Base-by-base conservation (phyloP, 805 yeast species). In the Starmerella sirachaensis region DNA sequence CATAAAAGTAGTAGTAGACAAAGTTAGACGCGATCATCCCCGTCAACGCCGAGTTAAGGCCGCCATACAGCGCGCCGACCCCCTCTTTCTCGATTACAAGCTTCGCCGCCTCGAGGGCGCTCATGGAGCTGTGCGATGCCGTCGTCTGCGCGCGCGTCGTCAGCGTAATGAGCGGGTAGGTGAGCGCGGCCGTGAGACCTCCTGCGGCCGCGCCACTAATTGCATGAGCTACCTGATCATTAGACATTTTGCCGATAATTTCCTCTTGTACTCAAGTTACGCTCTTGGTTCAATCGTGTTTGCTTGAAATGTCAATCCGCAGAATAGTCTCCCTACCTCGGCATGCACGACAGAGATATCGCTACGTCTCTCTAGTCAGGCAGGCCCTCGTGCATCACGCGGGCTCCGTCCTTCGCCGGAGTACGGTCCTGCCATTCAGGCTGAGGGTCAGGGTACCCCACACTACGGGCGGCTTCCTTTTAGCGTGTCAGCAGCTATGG, bases 121-220 rank as follows among this genome's bases (percentile, higher is more conserved):
- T 43, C 44, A 51, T 42, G 23, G 50, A 43, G 40, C 42, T 38
- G 18, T 33, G 42, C 42, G 28, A 38, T 20, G 47, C 43, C 45
- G 65, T 68, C n/a, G 88, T 79, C 56, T 86, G 97, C 4, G 94
- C 93, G 37, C 82, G 70, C 0, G 95, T 85, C 2, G 93, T 78
- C 40, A 85, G 61, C 1, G 93, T 80, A 42, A 83, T 84, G 50
- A 86, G 64, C 1, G 97, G 97, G 55, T 86, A 86, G 0, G 96
- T 86, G 27, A 84, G 75, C 0, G 78, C 70, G 78, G 84, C 79
- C 2, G 94, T 72, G 20, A 83, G 68, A 17, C 88, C 85, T 11
- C 96, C 96, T 19, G 94, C 94, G 6, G 86, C 78, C 24, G 94
- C 94, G 9, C 96, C 97, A 5, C 94, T 80, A 9, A 86, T 59